Base-by-base conservation (phyloP, 129 eudicot species). In the Flaveria brownii region DNA sequence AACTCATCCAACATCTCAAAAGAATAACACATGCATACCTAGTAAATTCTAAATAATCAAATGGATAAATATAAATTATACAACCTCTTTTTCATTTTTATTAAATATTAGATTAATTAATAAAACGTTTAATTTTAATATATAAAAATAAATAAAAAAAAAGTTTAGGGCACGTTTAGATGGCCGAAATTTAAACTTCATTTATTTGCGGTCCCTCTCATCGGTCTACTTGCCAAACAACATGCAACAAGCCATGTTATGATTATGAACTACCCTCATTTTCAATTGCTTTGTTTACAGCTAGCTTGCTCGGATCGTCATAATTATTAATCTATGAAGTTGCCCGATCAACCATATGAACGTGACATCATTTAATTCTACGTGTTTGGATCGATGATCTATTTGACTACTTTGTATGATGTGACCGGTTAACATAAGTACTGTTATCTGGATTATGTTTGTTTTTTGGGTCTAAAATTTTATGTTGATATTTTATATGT, bases 221-320 rank as follows among this genome's bases (percentile, higher is more conserved):
- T 45, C 3, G 50, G 1, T 65, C 71, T 65, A n/a, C 71, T 65
- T 65, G 71, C 70, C 49, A 65, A 64, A 64, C 70, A 64, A 39
- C 47, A 12, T 64, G 17, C 67, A 61, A 61, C 67, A 61, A 61
- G 42, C 67, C 67, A 61, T 61, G 41, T 61, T 61, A 25, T 41
- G 41, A 60, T 61, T 61, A 25, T 41, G 41, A 60, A 55, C 16
- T 25, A 12, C 67, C n/a, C 25, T 60, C 67, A 8, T 60, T 25
- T 60, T 57, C 64, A 57, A 52, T 52, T n/a, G 25, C 18, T 17
- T 36, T 56, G 9, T 56, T 56, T 56, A 56, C 62, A 56, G 62
- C 62, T 7, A 55, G 13, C 62, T 47, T 11, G 54, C 17, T 14
- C 62, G 12, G 26, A 10, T 23, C 60, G 22, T 16, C 36, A 4